Base-by-base conservation (phyloP, 1,284 basidiomycete species). In the Abortiporus biennis region DNA sequence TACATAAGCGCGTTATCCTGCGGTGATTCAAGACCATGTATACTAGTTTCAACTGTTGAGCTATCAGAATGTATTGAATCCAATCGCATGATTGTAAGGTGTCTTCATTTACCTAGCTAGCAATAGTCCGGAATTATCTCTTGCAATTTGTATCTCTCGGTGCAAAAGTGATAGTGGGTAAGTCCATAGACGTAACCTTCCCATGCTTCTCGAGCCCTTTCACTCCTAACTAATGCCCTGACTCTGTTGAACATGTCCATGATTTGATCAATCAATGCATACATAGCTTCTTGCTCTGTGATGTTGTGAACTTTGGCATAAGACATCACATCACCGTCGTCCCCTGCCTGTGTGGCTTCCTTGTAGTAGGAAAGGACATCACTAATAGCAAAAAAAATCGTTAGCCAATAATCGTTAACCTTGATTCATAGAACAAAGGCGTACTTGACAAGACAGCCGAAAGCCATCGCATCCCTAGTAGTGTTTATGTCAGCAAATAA, bases 241-340 rank as follows among this genome's bases (percentile, higher is more conserved):
- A 47, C 43, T 6, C 46, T 22, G 1, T 42, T 34, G 4, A 34
- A 15, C 4, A 42, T 34, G 6, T 46, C 53, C 1, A 50, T 53
- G 15, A 58, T 55, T 41, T 62, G 59, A 13, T 46, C 24, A 11
- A 50, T 29, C 11, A 62, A 54, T 21, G 59, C 52, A 6, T 45
- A 38, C 25, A 64, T 33, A 1, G 38, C 44, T 25, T 41, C 32
- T 3, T 36, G 44, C n/a, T 8, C 27, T 8, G 27, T 29, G 9
- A n/a, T 29, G 27, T 29, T 8, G 8, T 29, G 8, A 9, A n/a
- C 27, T n/a, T 8, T 29, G 25, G 22, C 23, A 16, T 25, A 17
- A 12, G 21, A 16, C 12, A 24, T 8, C 8, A 38, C 37, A n/a
- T 25, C 24, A 20, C 29, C 29, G 6, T 24, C 21, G 4, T 21